Conservation (phyloP, 129 eudicot species). For the Chrysanthemum lavandulifolium region DNA sequence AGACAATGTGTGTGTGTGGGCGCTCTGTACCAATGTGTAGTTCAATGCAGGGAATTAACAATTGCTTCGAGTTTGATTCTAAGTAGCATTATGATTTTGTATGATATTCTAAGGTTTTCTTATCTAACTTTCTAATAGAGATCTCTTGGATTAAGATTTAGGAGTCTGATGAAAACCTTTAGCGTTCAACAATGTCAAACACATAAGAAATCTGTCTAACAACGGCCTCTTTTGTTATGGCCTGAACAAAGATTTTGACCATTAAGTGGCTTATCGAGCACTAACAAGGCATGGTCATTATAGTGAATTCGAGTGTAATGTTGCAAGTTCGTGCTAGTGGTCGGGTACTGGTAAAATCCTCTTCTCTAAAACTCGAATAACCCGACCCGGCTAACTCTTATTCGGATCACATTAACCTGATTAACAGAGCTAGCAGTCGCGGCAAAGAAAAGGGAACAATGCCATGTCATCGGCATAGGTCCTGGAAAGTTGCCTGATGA, state of each 20-base stretch:
- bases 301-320: not conserved
- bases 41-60: not conserved
- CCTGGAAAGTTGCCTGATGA: too few relatives aligned
- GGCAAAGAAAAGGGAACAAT: too few relatives aligned
- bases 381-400: too few relatives aligned
- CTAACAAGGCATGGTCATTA: not conserved
- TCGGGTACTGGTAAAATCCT: too few relatives aligned
- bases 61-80: not conserved
- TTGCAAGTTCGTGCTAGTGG: not conserved
- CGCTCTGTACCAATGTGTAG: too few relatives aligned
- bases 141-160: not conserved
- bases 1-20: slow-evolving; percentile 4
- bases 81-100: slow-evolving; percentile 13
- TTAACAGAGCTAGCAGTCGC: too few relatives aligned
- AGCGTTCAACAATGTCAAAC: not conserved
- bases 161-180: not conserved
- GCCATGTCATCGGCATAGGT: too few relatives aligned
- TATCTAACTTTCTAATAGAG: not conserved
- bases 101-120: not conserved
- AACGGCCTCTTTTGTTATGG: too few relatives aligned
- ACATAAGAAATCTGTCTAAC: not conserved
- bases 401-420: too few relatives aligned
- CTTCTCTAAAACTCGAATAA: too few relatives aligned
- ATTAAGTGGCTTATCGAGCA: not conserved
- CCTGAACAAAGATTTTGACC: not conserved